These are phyloP conservation scores for Picochlorum costavermella DNA, from an alignment of 139 green algal species.

Conservation along the genomic window DNA sequence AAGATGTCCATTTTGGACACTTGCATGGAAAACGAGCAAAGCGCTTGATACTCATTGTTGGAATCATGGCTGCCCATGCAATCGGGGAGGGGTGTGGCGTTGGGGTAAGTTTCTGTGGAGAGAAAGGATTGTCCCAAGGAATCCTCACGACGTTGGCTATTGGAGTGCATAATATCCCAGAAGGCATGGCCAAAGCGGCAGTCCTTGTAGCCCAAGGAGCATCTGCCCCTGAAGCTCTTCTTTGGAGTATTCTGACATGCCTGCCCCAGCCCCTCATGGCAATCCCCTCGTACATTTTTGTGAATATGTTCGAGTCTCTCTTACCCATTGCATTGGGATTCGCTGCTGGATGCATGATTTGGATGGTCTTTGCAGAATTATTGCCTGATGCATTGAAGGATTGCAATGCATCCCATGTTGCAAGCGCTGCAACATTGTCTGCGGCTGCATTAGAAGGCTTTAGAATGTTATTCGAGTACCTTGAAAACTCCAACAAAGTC, in stretches of 20 bases:
- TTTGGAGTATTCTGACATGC: constrained; percentile 74
- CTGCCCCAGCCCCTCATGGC: constrained; percentile 86
- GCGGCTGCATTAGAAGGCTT: constrained; percentile 80
- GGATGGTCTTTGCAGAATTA: constrained; percentile 94
- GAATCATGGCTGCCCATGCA: constrained; percentile 94
- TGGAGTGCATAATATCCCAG: constrained; percentile 95
- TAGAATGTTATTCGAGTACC: constrained; percentile 56
- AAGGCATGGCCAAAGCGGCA: constrained; percentile 89
- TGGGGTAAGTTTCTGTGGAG: constrained; percentile 79
- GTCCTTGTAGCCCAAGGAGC: constrained; percentile 81
- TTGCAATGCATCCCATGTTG: constrained; percentile 41
- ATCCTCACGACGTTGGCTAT: constrained; percentile 91
- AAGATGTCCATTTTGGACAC: constrained; percentile 61
- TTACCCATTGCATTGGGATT: constrained; percentile 92
- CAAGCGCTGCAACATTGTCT: constrained; percentile 75
- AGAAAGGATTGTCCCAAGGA: constrained; percentile 72
- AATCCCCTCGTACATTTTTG: constrained; percentile 89
- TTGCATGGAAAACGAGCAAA: constrained; percentile 65
- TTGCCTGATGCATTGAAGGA: constrained; percentile 84
- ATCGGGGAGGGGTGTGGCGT: constrained; percentile 92
- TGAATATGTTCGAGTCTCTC: constrained; percentile 76
- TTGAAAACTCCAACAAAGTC: constrained; percentile 44
- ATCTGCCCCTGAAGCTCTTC: constrained; percentile 46
- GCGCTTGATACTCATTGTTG: constrained; percentile 83
- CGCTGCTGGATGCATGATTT: constrained; percentile 97